Base-by-base conservation (phyloP, 257 asterid genomes). In the Knoxia roxburghii region DNA sequence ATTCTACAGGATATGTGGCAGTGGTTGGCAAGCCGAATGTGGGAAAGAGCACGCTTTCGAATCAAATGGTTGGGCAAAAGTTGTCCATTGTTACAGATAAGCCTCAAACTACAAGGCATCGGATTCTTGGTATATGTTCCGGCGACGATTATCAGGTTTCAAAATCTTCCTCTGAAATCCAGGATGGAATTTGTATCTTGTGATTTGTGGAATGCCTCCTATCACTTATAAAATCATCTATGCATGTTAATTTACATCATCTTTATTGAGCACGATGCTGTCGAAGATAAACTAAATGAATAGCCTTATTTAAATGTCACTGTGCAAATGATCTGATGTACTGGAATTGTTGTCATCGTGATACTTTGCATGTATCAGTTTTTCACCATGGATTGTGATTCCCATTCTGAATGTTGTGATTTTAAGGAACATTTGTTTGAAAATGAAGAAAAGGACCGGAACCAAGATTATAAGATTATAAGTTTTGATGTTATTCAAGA, bases 71-170 rank as follows among this genome's bases (percentile, higher is more conserved):
- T 69, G 98, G 97, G 40, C 95, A 86, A 83, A 92, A 92, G 82
- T 76, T 92, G 39, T 92, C 98, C 0, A 92, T 92, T 65, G 97
- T 89, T 23, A 87, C 98, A 0, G 96, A 89, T 77, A 92, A 92
- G 79, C 98, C 97, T 66, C 98, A 92, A 84, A 89, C 98, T 27
- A 92, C 98, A 20, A 76, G 98, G 41, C 97, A 92, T 73, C 93
- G 97, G 33, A 76, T 92, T 76, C 97, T 89, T 61, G 98, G 96
- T 27, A 87, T 92, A 77, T 89, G 95, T 75, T 89, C 98, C 64
- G 91, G 83, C 60, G 61, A 84, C 29, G 93, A 85, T 50, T 90
- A 83, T 81, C 97, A 89, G 97, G 98, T 92, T 75, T 70, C 83
- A 1, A 56, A 35, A 58, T 67, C 23, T 35, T 68, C 50, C 15